Evolutionary conservation across 1,139 yeast species (phyloP), one percentile per base, ranked within the genome.

Genomic region (Waltiozyma sp.): DNA sequence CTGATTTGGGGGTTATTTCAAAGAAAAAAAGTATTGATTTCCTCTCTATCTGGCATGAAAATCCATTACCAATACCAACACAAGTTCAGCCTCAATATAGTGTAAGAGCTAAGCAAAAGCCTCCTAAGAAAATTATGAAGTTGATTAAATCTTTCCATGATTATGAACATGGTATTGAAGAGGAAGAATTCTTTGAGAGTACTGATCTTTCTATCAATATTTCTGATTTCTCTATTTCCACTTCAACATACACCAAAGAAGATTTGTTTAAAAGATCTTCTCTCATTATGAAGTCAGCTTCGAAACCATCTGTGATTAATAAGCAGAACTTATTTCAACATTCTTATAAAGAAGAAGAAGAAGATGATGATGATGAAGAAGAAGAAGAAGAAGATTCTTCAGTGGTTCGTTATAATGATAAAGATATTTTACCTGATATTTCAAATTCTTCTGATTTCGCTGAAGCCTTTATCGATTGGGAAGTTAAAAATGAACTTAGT

Each of bases 11-110:
- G 8, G 41, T 18, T 8, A 4, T 33, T 14, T 6, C 11, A 4
- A 31, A 31, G 34, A 31, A 31, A 18, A 31, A 31, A n/a, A 31
- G 34, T 10, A 31, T n/a, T 5, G 56, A 49, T 37, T 55, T 50
- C 40, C 50, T 55, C 28, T 47, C 52, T 14, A 55, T 55, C 18
- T 55, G 59, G 59, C 51, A 53, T 38, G 50, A 47, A 40, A 49
- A 47, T 15, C 55, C 57, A 21, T 48, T 48, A 35, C 38, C 49
- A 15, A 15, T 3, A 2, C 47, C 53, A 2, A 52, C 52, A 15
- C 31, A 47, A 13, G 14, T 35, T 11, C 19, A 19, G 18, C 34
- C 18, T 7, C 57, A 55, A 38, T 55, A 55, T 34, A 47, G 50
- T 9, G 37, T 45, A 10, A 45, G 42, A 2, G 34, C 44, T 4